Base-by-base conservation (phyloP, 345 rosid genomes). In the Turritis glabra region DNA sequence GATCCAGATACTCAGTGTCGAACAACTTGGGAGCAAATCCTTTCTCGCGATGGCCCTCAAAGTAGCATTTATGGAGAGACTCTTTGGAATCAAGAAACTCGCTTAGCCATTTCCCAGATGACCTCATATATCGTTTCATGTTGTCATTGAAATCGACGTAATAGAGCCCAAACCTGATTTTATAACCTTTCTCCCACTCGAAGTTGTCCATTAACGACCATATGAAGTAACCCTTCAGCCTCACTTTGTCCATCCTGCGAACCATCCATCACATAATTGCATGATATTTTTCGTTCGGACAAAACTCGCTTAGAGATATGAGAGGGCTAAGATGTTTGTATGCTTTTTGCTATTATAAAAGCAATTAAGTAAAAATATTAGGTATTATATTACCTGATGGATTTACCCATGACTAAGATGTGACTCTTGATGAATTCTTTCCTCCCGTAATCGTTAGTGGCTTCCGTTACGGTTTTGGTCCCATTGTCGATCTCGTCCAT, bases 181-280 rank as follows among this genome's bases (percentile, higher is more conserved):
- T 82, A 37, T 79, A 87, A 7, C 89, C 89, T 50, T 3, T 37
- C 11, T 7, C 41, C 86, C 88, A 86, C 58, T 86, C 84, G 22
- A 79, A 86, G 67, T 84, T 81, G 75, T 86, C 88, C 72, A 82
- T 51, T 74, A 87, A 77, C 7, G 91, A 78, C 91, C 89, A 85
- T 25, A 82, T 80, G 43, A 72, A 83, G 69, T 82, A 83, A n/a
- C 89, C 89, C 55, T 82, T 82, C 53, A 84, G 46, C 21, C 46
- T 77, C 38, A 75, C 82, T 0, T 80, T 78, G 30, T 81, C 52
- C 58, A 79, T 64, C 69, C 76, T 59, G 38, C n/a, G 7, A 71
- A 44, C 33, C 12, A 40, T 19, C 12, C 59, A 68, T 69, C 9
- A 40, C 51, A 68, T 48, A 11, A 38, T 35, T 9, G 32, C 4